phyloP scores from a whole-genome alignment of 257 asterid species.

The Euphrasia confusa region DNA sequence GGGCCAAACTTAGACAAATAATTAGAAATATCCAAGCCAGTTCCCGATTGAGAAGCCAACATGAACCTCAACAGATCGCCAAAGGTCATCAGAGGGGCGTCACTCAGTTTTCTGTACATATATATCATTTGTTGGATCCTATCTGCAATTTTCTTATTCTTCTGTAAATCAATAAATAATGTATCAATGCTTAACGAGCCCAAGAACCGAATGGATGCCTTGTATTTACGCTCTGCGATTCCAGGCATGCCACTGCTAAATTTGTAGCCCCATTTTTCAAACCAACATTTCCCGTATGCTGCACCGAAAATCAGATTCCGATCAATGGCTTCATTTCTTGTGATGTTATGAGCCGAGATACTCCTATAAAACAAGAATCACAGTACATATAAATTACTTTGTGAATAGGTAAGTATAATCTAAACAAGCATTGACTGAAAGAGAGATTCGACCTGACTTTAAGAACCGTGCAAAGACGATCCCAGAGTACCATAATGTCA shows the following conservation, averaged over 20 bases:
- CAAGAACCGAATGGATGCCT: conserved; percentile 36
- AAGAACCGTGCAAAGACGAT: conserved; percentile 54
- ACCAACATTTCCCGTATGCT: conserved; percentile 52
- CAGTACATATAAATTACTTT: neutral
- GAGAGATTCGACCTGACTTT: conserved; percentile 44
- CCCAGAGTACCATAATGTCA: conserved; percentile 70
- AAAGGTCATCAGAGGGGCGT: conserved; percentile 39
- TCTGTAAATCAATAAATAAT: conserved; percentile 35
- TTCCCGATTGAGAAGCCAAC: conserved; percentile 37
- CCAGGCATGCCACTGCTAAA: conserved; percentile 41
- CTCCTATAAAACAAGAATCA: conserved; percentile 36
- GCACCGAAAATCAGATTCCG: conserved; percentile 49
- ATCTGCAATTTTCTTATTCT: conserved; percentile 27
- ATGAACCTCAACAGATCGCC: conserved; percentile 54
- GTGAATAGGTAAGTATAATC: neutral
- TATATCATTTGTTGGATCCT: conserved; percentile 39
- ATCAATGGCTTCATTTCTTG: conserved; percentile 39
- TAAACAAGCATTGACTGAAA: conserved; percentile 5
- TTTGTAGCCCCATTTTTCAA: conserved; percentile 63
- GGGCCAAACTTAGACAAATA: conserved; percentile 15
- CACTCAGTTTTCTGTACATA: conserved; percentile 43
- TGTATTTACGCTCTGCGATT: conserved; percentile 35
- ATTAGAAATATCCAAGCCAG: conserved; percentile 17
- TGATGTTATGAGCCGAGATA: conserved; percentile 40
- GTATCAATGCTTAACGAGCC: conserved; percentile 43